Evolutionary conservation across 1,284 basidiomycete species (phyloP).

Genomic region (Pascua sp.): DNA sequence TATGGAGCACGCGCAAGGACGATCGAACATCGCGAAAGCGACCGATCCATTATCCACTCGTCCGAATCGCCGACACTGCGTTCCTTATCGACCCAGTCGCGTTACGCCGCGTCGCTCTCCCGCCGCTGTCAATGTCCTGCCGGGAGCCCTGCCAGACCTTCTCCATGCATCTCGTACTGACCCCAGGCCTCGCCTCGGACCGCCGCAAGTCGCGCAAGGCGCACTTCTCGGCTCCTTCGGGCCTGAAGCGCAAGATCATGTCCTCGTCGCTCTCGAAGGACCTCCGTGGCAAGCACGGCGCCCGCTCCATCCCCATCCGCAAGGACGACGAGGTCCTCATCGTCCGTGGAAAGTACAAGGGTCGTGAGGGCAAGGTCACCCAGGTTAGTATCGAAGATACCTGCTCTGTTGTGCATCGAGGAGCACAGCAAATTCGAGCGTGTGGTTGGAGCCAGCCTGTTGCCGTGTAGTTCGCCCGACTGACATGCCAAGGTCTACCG

Average conservation of each 20-base stretch:
- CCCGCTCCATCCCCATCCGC: conserved; percentile 89
- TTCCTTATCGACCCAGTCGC: too few species aligned
- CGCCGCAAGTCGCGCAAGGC: conserved; percentile 96
- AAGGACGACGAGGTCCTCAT: conserved; percentile 99
- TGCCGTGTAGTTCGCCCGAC: background rate
- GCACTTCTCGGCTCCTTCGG: conserved; percentile 90
- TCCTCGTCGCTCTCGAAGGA: conserved; percentile 94
- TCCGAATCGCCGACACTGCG: background rate
- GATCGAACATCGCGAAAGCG: too few species aligned
- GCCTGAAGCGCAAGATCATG: conserved; percentile 95
- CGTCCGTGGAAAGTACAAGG: conserved; percentile 94
- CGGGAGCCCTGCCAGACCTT: background rate
- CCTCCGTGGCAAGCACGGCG: conserved; percentile 86
- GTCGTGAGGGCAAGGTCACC: conserved; percentile 94
- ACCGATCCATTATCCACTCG: background rate
- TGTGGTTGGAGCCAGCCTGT: background rate
- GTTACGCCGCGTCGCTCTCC: background rate
- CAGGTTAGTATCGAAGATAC: conserved; percentile 52
- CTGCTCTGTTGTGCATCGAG: background rate
- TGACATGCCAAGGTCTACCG: conserved; percentile 81
- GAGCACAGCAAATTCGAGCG: background rate
- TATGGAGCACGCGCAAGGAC: background rate
- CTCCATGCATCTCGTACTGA: conserved; percentile 4
- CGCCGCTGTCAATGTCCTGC: background rate
- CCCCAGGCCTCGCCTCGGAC: conserved; percentile 48